A percentile compares a stretch with the other conserved stretches of the same genome.
phyloP scores from a whole-genome alignment of 169 alveolate species.

The Plasmodium reichenowi region DNA sequence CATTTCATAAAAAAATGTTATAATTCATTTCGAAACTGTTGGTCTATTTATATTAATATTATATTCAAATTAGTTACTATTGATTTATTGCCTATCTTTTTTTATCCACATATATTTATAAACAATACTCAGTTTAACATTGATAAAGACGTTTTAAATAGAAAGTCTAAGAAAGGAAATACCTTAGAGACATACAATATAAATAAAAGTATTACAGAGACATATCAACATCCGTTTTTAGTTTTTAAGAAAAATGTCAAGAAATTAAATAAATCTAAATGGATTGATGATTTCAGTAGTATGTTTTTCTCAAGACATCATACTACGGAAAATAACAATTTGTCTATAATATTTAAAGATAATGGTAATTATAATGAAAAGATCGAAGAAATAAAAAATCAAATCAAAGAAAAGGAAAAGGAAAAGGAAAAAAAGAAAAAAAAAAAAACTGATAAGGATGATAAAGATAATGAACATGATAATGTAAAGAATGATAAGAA shows the following conservation, averaged over 20 bases:
- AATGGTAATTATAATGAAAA: conserved; percentile 23
- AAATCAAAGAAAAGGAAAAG: background rate
- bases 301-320: conserved; percentile 64
- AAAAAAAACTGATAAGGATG: conserved; percentile 8
- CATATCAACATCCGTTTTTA: conserved; percentile 61
- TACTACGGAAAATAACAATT: conserved; percentile 51
- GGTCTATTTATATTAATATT: conserved; percentile 57
- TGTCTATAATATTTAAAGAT: conserved; percentile 41
- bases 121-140: conserved; percentile 54
- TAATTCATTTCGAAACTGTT: conserved; percentile 65
- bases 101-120: conserved; percentile 60
- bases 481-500: conserved; percentile 23
- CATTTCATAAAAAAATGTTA: conserved; percentile 68
- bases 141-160: conserved; percentile 35
- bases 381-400: conserved; percentile 16
- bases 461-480: conserved; percentile 17
- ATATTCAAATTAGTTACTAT: conserved; percentile 49
- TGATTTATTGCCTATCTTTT: conserved; percentile 62
- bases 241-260: conserved; percentile 65
- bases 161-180: conserved; percentile 56
- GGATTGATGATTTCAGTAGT: conserved; percentile 76
- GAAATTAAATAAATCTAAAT: conserved; percentile 62
- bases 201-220: conserved; percentile 68
- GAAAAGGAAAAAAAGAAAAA: conserved; percentile 43
- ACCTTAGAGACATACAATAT: conserved; percentile 50